Evolutionary conservation across 169 alveolate genomes (phyloP).

Genomic region (Plasmodium coatneyi): DNA sequence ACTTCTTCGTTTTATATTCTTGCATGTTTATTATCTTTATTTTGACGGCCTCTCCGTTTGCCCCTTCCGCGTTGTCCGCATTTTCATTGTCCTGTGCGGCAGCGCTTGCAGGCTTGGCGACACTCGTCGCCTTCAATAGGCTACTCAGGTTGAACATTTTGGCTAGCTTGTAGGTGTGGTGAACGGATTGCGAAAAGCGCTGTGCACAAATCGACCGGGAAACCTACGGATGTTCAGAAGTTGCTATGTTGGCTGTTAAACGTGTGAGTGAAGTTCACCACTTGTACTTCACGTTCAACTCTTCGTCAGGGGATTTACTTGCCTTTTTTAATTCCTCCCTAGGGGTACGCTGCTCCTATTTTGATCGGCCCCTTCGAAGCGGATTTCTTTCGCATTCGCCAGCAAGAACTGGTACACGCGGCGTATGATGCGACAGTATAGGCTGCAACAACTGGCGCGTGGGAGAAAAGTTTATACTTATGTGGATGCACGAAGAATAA

Average conservation of each 20-base stretch:
- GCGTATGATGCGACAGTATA: neutral
- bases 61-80: constrained; percentile 1
- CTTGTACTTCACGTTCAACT: neutral
- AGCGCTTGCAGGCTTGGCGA: neutral
- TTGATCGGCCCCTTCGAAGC: neutral
- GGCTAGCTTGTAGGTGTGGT: no score
- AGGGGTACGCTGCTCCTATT: neutral
- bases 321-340: neutral
- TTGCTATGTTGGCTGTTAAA: neutral
- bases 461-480: neutral
- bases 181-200: neutral
- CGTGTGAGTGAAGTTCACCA: neutral
- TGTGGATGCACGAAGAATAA: neutral
- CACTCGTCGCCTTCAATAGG: constrained; percentile 25
- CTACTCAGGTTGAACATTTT: constrained; percentile 61
- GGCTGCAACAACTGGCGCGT: neutral
- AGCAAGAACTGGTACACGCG: neutral
- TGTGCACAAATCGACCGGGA: neutral
- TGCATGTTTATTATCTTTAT: constrained; percentile 60
- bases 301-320: neutral
- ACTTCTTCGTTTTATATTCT: constrained; percentile 70
- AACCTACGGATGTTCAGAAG: neutral
- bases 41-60: constrained; percentile 29
- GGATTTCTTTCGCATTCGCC: neutral
- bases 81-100: constrained; percentile 22